A percentile compares a stretch with the other conserved stretches of the same genome.
Conservation (phyloP, 495 filamentous ascomycete genomes). For the Penicillium ucsense region DNA sequence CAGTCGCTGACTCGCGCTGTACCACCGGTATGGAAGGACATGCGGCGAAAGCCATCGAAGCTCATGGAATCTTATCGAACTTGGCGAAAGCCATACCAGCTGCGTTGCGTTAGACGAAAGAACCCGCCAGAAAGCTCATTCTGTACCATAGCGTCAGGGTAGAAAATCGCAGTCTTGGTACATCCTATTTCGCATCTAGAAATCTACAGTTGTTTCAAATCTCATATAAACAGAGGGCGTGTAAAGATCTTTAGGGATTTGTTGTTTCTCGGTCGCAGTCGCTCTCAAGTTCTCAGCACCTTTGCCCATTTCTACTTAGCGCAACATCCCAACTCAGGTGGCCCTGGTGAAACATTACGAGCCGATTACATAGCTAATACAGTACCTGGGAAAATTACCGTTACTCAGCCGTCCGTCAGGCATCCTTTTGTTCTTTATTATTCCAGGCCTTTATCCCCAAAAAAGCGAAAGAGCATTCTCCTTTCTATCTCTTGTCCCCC, state of each 20-base stretch:
- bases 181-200: no score
- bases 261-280: background rate
- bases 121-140: slow-evolving; percentile 14
- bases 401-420: slow-evolving; percentile 17
- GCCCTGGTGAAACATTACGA: slow-evolving; percentile 16
- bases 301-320: no score
- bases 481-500: slow-evolving; percentile 3
- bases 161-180: background rate
- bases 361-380: slow-evolving; percentile 5
- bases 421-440: slow-evolving; percentile 4
- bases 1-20: no score
- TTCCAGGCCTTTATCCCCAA: slow-evolving; percentile 7
- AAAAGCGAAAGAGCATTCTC: slow-evolving; percentile 9
- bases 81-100: slow-evolving; percentile 24
- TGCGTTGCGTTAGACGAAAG: slow-evolving; percentile 2
- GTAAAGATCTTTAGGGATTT: background rate
- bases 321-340: no score
- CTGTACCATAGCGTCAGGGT: background rate
- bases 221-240: no score
- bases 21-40: slow-evolving; percentile 16
- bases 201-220: no score
- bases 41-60: slow-evolving; percentile 25
- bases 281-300: no score
- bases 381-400: slow-evolving; percentile 19
- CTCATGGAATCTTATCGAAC: slow-evolving; percentile 21